phyloP scores from a whole-genome alignment of 345 rosid genomes.

The Rubroshorea leprosula region DNA sequence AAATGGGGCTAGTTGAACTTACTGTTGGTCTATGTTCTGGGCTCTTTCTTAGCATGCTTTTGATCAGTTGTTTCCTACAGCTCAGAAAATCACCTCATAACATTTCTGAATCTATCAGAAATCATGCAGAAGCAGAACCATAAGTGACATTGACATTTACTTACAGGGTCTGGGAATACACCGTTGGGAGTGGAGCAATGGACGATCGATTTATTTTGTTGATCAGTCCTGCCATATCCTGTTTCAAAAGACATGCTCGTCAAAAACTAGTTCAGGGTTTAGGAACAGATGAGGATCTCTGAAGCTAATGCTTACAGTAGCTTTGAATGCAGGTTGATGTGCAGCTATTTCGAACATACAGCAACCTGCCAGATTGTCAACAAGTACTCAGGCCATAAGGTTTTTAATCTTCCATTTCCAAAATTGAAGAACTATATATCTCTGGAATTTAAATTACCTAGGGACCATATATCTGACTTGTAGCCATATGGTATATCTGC shows the following conservation, averaged over 20 bases:
- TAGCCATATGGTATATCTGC: slow-evolving; percentile 55
- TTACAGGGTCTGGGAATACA: slow-evolving; percentile 40
- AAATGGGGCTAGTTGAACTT: slow-evolving; percentile 8
- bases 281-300: background rate
- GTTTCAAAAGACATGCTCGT: slow-evolving; percentile 10
- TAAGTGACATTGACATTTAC: slow-evolving; percentile 4
- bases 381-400: background rate
- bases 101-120: background rate
- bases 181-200: slow-evolving; percentile 44
- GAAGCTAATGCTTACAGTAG: slow-evolving; percentile 29
- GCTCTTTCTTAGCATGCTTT: slow-evolving; percentile 45
- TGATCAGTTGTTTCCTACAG: slow-evolving; percentile 45
- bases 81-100: background rate
- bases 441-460: slow-evolving; percentile 25
- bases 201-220: slow-evolving; percentile 47
- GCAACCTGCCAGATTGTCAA: slow-evolving; percentile 31
- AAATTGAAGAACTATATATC: background rate
- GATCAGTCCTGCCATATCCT: slow-evolving; percentile 49
- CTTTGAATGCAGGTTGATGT: slow-evolving; percentile 50
- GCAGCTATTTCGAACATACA: slow-evolving; percentile 56
- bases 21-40: slow-evolving; percentile 51
- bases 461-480: slow-evolving; percentile 53
- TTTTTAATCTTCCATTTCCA: background rate
- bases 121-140: too few species aligned
- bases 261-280: background rate